Evolutionary conservation across 257 asterid species (phyloP).

Genomic region (Nicotiana benthamiana): DNA sequence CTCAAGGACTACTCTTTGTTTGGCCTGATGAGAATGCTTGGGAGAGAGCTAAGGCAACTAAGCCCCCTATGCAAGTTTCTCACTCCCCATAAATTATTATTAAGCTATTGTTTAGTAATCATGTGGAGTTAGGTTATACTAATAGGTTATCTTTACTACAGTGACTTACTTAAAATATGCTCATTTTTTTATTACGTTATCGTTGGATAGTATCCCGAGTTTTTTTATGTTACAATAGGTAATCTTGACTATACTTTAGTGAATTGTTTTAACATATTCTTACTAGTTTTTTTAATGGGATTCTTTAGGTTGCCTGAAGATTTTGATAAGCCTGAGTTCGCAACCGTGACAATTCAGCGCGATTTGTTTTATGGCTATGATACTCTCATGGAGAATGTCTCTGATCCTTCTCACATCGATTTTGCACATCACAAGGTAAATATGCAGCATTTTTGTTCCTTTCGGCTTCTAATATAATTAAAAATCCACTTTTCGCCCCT

Average conservation of each 20-base stretch:
- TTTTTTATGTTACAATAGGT: not conserved
- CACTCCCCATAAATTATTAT: not conserved
- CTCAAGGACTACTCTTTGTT: conserved; percentile 94
- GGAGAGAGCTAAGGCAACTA: conserved; percentile 80
- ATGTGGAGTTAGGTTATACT: not conserved
- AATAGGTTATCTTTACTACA: not conserved
- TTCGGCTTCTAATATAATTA: not conserved
- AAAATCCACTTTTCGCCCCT: not conserved
- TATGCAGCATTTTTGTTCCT: not conserved
- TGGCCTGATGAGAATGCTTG: conserved; percentile 98
- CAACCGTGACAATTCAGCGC: conserved; percentile 88
- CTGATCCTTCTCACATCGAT: conserved; percentile 98
- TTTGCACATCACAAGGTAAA: conserved; percentile 96
- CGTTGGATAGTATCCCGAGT: not conserved
- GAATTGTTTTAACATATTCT: not conserved
- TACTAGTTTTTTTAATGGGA: conserved; percentile 10
- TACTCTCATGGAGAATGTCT: conserved; percentile 98
- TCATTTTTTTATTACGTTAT: not conserved
- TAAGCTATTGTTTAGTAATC: not conserved
- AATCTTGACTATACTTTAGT: not conserved
- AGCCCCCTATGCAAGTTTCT: conserved; percentile 58
- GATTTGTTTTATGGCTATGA: conserved; percentile 92
- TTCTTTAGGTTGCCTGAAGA: conserved; percentile 85
- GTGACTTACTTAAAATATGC: not conserved
- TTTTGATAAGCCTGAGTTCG: conserved; percentile 81